A percentile compares a stretch with the other conserved stretches of the same genome.
Evolutionary conservation across 108 stramenopile species (phyloP).

Genomic region (Phaeodactylum tricornutum): DNA sequence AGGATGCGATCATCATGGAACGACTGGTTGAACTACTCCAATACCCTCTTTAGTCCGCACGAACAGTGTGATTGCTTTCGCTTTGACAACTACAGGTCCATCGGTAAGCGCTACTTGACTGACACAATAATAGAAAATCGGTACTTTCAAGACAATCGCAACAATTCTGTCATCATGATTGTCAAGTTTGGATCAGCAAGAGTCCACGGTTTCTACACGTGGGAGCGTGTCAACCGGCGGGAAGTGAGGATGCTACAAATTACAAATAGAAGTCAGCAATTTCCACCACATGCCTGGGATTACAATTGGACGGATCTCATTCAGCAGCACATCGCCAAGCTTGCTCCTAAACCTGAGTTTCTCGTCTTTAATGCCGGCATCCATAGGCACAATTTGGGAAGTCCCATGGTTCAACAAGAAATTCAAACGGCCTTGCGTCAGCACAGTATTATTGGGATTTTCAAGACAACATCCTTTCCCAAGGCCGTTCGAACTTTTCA

Average conservation of each 20-base stretch:
- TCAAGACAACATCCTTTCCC: background rate
- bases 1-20: background rate
- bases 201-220: too few species aligned
- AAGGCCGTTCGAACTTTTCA: too few species aligned
- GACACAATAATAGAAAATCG: background rate
- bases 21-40: background rate
- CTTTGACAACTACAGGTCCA: too few species aligned
- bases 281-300: too few species aligned
- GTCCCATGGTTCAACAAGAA: background rate
- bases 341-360: slow-evolving; percentile 4
- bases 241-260: background rate
- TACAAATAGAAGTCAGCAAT: too few species aligned
- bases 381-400: background rate
- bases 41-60: too few species aligned
- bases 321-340: background rate
- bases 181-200: background rate
- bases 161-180: background rate
- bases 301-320: slow-evolving; percentile 5
- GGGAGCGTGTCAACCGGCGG: too few species aligned
- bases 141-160: background rate
- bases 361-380: slow-evolving; percentile 6
- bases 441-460: background rate
- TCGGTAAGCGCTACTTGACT: too few species aligned
- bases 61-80: too few species aligned
- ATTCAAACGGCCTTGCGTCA: background rate